phyloP scores from a whole-genome alignment of 1,284 basidiomycete species.

The Moesziomyces antarcticus region DNA sequence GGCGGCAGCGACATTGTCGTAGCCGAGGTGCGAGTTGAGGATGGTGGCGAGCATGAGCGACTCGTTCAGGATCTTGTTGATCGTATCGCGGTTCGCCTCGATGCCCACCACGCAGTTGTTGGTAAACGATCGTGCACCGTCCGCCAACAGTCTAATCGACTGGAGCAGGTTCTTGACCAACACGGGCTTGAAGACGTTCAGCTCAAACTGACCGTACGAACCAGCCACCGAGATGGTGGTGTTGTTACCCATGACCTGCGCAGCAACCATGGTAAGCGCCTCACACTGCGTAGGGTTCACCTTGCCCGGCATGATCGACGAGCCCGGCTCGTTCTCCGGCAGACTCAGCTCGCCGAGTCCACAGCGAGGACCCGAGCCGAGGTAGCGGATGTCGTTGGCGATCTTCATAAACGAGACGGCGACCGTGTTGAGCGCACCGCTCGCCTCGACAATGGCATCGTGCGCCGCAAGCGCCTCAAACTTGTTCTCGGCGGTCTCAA shows the following conservation, averaged over 20 bases:
- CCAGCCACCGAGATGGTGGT: constrained; percentile 92
- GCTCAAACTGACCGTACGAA: constrained; percentile 96
- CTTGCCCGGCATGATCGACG: constrained; percentile 99
- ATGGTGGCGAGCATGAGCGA: constrained; percentile 90
- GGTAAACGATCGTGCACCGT: constrained; percentile 84
- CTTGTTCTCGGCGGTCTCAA: constrained; percentile 99
- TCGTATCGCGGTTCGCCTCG: constrained; percentile 92
- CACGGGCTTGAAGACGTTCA: constrained; percentile 99
- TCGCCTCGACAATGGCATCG: constrained; percentile 96
- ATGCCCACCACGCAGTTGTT: constrained; percentile 97
- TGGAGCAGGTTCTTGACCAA: constrained; percentile 97
- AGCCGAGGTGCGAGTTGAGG: constrained; percentile 89
- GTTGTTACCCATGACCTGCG: constrained; percentile 99
- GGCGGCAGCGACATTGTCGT: constrained; percentile 96
- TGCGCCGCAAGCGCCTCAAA: constrained; percentile 97
- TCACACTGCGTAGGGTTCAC: constrained; percentile 99
- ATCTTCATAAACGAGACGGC: constrained; percentile 99
- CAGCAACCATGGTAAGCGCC: constrained; percentile 95
- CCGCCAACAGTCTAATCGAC: constrained; percentile 90
- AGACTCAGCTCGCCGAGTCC: constrained; percentile 93
- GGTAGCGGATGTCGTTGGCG: constrained; percentile 97
- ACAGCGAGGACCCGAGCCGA: constrained; percentile 96
- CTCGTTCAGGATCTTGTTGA: constrained; percentile 89
- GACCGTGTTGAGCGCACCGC: constrained; percentile 93
- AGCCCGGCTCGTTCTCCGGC: constrained; percentile 99